Percentiles rank a stretch among this genome's conserved stretches.
Evolutionary conservation across 495 filamentous ascomycete genomes (phyloP).

Genomic region (Copromyces sp.): DNA sequence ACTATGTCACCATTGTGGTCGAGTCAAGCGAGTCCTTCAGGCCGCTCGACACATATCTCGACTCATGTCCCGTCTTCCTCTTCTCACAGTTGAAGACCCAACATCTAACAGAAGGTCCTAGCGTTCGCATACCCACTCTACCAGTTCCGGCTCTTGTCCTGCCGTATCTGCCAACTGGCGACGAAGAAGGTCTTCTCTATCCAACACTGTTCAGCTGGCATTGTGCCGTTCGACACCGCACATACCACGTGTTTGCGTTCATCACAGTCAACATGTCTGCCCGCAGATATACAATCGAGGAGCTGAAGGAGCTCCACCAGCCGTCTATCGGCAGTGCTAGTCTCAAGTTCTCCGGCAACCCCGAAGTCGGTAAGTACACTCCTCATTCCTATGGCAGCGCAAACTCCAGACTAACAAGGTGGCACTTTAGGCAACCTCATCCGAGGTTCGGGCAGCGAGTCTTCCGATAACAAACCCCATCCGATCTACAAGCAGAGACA

Average conservation of each 20-base stretch:
- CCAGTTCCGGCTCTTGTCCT: conserved; percentile 14
- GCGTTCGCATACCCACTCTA: conserved; percentile 7
- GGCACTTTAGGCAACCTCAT: conserved; percentile 14
- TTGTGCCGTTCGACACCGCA: conserved; percentile 11
- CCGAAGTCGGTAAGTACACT: conserved; percentile 26
- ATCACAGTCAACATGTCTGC: conserved; percentile 24
- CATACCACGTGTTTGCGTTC: conserved; percentile 25
- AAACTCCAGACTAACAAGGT: conserved; percentile 9
- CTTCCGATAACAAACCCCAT: conserved; percentile 5
- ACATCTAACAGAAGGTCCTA: conserved; percentile 17
- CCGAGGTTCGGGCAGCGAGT: conserved; percentile 13
- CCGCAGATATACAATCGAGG: conserved; percentile 23
- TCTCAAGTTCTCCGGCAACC: conserved; percentile 15
- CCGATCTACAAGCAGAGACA: conserved; percentile 17
- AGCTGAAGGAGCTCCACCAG: conserved; percentile 28
- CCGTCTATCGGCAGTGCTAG: background rate
- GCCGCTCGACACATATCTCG: background rate
- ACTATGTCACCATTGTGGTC: conserved; percentile 5
- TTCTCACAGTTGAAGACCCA: conserved; percentile 29
- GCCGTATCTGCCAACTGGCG: conserved; percentile 2
- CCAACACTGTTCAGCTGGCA: conserved; percentile 26
- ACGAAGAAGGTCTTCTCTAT: background rate
- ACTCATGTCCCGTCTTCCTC: conserved; percentile 19
- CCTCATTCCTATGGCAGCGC: background rate
- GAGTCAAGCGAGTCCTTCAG: background rate